A percentile compares a stretch with the other conserved stretches of the same genome.
phyloP scores from a whole-genome alignment of 306 rosid species.

The Quercus agrifolia region DNA sequence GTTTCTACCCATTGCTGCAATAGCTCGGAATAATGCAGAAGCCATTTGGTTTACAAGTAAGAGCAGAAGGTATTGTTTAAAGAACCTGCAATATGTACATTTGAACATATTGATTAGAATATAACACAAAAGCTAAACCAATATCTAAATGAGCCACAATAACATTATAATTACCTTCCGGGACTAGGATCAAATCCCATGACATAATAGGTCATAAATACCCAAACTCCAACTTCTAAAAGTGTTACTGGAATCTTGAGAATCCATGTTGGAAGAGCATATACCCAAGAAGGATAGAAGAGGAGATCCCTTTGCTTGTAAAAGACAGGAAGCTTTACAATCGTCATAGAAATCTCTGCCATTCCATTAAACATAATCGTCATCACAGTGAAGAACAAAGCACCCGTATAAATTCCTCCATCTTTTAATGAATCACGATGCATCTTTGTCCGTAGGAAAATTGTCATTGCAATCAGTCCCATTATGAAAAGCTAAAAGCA shows the following conservation, averaged over 20 bases:
- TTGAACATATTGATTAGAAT: neutral
- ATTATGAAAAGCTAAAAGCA: constrained; percentile 21
- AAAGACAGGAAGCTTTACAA: constrained; percentile 43
- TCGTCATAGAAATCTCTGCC: constrained; percentile 40
- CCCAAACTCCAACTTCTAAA: constrained; percentile 38
- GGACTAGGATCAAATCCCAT: constrained; percentile 37
- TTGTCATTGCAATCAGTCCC: constrained; percentile 27
- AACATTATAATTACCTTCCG: constrained; percentile 19
- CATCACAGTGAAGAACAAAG: constrained; percentile 27
- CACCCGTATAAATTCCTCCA: constrained; percentile 31
- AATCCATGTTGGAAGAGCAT: constrained; percentile 37
- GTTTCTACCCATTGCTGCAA: constrained; percentile 14
- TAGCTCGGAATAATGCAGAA: constrained; percentile 32
- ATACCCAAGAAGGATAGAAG: constrained; percentile 44
- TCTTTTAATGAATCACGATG: constrained; percentile 14
- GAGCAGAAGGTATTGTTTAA: constrained; percentile 35
- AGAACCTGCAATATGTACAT: constrained; percentile 26
- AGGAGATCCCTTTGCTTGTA: constrained; percentile 48
- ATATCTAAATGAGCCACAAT: neutral
- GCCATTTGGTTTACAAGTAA: constrained; percentile 35
- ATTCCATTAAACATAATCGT: constrained; percentile 37
- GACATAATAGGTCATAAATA: constrained; percentile 37
- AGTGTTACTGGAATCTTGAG: constrained; percentile 39
- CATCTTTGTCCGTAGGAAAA: constrained; percentile 37
- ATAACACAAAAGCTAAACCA: neutral